Evolutionary conservation across 2,329 filamentous ascomycete species (phyloP).

Genomic region (Diaporthe aspalathi): DNA sequence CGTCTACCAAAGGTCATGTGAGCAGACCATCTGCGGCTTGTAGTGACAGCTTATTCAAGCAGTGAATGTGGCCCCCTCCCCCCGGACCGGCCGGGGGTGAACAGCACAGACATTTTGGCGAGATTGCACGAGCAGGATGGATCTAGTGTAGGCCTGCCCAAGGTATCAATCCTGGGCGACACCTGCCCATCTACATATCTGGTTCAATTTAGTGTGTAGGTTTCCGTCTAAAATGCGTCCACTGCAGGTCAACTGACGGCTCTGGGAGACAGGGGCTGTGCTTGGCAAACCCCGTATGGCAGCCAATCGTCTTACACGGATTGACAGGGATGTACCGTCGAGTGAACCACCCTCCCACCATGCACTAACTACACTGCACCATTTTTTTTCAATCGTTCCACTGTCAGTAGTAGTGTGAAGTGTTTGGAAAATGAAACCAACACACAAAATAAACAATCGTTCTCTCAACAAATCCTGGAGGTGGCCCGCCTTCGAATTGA

Average conservation of each 20-base stretch:
- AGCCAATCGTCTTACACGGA: constrained; percentile 39
- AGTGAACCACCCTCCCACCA: background rate
- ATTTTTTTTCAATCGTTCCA: background rate
- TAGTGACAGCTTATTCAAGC: background rate
- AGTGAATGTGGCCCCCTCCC: background rate
- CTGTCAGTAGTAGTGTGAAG: background rate
- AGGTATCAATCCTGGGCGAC: background rate
- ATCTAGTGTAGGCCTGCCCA: background rate
- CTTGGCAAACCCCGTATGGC: background rate
- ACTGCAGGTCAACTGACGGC: background rate
- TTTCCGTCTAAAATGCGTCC: background rate
- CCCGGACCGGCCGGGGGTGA: background rate
- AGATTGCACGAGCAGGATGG: constrained; percentile 27
- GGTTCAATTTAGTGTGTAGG: background rate
- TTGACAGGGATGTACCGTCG: background rate
- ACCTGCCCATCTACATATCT: background rate
- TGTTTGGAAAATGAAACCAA: background rate
- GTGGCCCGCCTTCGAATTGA: too few species aligned
- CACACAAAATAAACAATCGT: too few species aligned
- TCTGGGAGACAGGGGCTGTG: background rate
- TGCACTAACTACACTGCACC: background rate
- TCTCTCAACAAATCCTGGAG: background rate
- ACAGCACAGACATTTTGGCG: constrained; percentile 29
- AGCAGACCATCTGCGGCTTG: background rate
- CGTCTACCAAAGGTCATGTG: constrained; percentile 18